Evolutionary conservation across 73 alveolate species (phyloP).

Genomic region (Paramecium pentaurelia): DNA sequence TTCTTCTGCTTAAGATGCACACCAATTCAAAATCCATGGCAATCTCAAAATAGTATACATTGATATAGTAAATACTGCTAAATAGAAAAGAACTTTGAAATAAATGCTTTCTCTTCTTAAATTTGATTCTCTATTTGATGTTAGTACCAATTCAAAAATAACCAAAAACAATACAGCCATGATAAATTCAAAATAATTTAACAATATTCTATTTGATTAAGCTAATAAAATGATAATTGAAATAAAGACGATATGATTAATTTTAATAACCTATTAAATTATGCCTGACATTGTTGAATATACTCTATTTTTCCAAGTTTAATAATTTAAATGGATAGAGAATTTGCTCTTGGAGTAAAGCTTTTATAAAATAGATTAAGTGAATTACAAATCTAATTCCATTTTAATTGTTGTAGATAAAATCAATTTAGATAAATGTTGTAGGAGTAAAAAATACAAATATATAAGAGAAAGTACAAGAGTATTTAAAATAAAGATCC

Average conservation of each 20-base stretch:
- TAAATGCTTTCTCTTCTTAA: background rate
- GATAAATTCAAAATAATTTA: background rate
- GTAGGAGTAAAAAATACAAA: background rate
- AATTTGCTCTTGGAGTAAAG: background rate
- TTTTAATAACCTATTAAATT: background rate
- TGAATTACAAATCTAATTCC: background rate
- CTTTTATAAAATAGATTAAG: background rate
- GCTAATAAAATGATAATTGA: background rate
- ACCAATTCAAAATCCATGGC: slow-evolving; percentile 3
- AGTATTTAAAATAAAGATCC: slow-evolving; percentile 35
- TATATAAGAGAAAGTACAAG: background rate
- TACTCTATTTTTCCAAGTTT: slow-evolving; percentile 3
- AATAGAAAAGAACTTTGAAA: background rate
- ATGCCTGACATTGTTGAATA: background rate
- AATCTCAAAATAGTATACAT: background rate
- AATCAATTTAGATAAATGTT: background rate
- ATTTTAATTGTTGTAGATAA: background rate
- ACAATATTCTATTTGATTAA: slow-evolving; percentile 1
- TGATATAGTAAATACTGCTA: background rate
- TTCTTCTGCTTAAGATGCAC: background rate
- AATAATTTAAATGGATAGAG: background rate
- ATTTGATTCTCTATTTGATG: background rate
- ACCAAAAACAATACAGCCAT: background rate
- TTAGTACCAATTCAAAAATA: background rate
- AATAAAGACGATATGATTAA: background rate